These are phyloP conservation scores for Neofusicoccum parvum DNA, from an alignment of 2,329 filamentous ascomycete species.

Conservation along the genomic window DNA sequence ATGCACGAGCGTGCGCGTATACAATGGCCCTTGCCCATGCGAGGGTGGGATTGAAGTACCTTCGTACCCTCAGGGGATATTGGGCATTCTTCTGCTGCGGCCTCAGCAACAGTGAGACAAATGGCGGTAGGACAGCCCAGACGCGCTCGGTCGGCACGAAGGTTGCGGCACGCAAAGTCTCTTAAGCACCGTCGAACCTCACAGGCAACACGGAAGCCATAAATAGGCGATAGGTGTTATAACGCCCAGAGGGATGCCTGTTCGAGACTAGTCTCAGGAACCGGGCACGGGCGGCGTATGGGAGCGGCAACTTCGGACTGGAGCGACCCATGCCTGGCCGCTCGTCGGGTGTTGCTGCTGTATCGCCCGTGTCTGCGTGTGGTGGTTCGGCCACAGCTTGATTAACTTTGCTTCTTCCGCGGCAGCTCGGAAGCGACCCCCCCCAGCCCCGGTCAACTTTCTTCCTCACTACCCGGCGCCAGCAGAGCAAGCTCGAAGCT, in stretches of 20 bases:
- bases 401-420: slow-evolving; percentile 18
- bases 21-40: background rate
- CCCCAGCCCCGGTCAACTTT: background rate
- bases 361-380: background rate
- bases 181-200: background rate
- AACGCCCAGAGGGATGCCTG: background rate
- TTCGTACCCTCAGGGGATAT: background rate
- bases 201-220: background rate
- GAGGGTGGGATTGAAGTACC: background rate
- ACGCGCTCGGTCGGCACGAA: background rate
- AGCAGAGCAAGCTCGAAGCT: background rate
- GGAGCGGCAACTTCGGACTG: background rate
- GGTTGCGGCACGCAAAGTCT: background rate
- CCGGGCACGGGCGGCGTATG: background rate
- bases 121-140: background rate
- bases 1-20: background rate
- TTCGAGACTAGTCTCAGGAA: background rate
- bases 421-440: slow-evolving; percentile 1
- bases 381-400: background rate
- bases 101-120: background rate
- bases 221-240: background rate
- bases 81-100: background rate
- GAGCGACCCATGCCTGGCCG: background rate
- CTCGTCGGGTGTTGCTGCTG: background rate
- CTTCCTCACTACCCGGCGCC: background rate